Base-by-base conservation (phyloP, 139 green algal genomes). In the Eudorina sp. region DNA sequence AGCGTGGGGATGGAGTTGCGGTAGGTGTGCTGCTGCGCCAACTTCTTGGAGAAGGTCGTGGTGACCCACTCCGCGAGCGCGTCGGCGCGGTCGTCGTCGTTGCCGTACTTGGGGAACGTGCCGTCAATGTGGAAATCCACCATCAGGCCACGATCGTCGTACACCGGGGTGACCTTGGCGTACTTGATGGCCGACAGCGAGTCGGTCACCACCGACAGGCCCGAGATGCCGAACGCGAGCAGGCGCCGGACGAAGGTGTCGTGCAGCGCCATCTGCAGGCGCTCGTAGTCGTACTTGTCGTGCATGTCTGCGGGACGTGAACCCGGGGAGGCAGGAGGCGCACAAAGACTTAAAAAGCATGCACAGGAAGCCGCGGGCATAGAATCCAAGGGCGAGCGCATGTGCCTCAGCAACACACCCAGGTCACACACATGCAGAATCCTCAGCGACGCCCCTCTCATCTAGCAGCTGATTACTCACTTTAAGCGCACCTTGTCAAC, bases 221-320 rank as follows among this genome's bases (percentile, higher is more conserved):
- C 95, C 36, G 89, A 92, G 70, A 96, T 93, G 89, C 95, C 95
- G 83, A 96, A 96, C 16, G 95, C 94, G 75, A 97, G 92, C 53
- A 94, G 85, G 45, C 93, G 79, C 72, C 92, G 86, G 41, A 96
- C 93, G 68, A 94, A 75, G 16, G 94, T 96, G 92, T 97, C 95
- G 89, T 96, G 94, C 87, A 97, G 91, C 51, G 95, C 94, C 93
- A 97, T 96, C 91, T 96, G 85, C 16, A 96, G 11, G 11, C 86
- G 80, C 93, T 97, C 95, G 85, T 97, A 97, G 90, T 94, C 86
- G 87, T 96, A 96, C 92, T 94, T 94, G 91, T 97, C 94, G 89
- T 96, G 93, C 90, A 95, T 95, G 85, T 80, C 53, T 70, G 40
- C 2, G 27, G 51, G 75, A n/a, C 48, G 34, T 38, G 55, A 25